Conservation (phyloP, 1,284 basidiomycete species). For the Marasmius sp. region DNA sequence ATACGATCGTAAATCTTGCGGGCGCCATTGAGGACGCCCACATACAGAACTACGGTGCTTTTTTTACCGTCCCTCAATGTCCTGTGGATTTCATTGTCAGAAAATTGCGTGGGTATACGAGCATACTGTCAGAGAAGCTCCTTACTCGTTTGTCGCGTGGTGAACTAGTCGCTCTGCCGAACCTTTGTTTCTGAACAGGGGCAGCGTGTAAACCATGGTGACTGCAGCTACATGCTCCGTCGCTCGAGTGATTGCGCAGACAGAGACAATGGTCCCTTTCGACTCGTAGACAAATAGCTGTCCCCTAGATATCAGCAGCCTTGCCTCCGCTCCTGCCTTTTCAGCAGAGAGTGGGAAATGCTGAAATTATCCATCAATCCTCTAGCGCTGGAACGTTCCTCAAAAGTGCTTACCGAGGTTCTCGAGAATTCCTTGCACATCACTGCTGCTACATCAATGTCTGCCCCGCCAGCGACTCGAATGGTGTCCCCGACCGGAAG, state of each 20-base stretch:
- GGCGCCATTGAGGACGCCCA: slow-evolving; percentile 46
- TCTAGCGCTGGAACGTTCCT: not conserved
- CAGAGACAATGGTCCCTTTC: slow-evolving; percentile 38
- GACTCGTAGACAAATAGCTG: slow-evolving; percentile 49
- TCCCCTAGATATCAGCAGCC: slow-evolving; percentile 39
- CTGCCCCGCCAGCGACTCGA: slow-evolving; percentile 31
- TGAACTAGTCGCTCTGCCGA: slow-evolving; percentile 48
- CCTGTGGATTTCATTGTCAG: not conserved
- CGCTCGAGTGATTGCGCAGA: slow-evolving; percentile 48
- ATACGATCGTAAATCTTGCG: slow-evolving; percentile 48
- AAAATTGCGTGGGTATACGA: not conserved
- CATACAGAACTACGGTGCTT: slow-evolving; percentile 46
- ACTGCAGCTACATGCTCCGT: slow-evolving; percentile 44
- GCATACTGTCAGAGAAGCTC: slow-evolving; percentile 9
- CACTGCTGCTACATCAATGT: slow-evolving; percentile 35
- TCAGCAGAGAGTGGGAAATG: slow-evolving; percentile 32
- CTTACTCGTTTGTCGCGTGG: slow-evolving; percentile 40
- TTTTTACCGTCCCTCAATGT: slow-evolving; percentile 36
- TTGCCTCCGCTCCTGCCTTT: slow-evolving; percentile 38
- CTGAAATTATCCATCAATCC: not conserved
- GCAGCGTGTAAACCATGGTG: slow-evolving; percentile 51
- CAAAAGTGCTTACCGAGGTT: slow-evolving; percentile 34
- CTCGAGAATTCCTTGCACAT: slow-evolving; percentile 50
- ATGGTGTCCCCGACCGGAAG: slow-evolving; percentile 31
- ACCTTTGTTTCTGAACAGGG: slow-evolving; percentile 39